Evolutionary conservation across 768 basidiomycete genomes (phyloP), one percentile per base, ranked within the genome.

Genomic region (Suillus luteus): DNA sequence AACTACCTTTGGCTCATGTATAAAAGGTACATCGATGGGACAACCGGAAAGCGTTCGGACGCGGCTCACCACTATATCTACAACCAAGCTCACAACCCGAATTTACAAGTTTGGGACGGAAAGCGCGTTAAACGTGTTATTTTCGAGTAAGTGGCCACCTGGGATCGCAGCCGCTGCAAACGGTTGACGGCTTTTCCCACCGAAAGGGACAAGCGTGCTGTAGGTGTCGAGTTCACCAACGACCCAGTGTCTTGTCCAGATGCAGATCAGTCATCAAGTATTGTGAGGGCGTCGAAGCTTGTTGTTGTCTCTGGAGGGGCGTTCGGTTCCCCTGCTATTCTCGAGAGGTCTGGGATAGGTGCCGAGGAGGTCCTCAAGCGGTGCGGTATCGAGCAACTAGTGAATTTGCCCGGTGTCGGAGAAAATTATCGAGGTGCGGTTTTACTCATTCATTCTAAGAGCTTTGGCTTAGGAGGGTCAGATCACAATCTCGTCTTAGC

Each of bases 331-430:
- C 82, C 85, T 5, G 75, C 82, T 5, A 83, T 87, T 43, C 74
- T 87, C 9, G 85, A 87, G 68, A 77, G 85, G 44, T 89, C 87
- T 5, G 90, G 92, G 14, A 88, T 93, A 49, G 91, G 91, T 9
- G 81, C 82, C 3, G 69, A 72, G 19, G 69, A 74, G 1, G 67
- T 88, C 46, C 76, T 92, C 48, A 69, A 81, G 48, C 75, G 75
- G 37, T 75, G 83, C 60, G 79, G 78, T 12, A 81, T 93, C 46
- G 68, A 75, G 8, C 77, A 80, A 63, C 60, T 85, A 35, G 80
- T 90, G 22, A 85, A 91, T 61, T 82, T 93, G 12, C 89, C 90
- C 1, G 88, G 88, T 15, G 91, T 93, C 2, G 91, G 91, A 19
- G 87, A 89, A 68, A 84, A 91, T 67, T 85, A 83, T 62, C 80